Evolutionary conservation across 2,329 filamentous ascomycete genomes (phyloP).

Genomic region (Pezicula neosporulosa): DNA sequence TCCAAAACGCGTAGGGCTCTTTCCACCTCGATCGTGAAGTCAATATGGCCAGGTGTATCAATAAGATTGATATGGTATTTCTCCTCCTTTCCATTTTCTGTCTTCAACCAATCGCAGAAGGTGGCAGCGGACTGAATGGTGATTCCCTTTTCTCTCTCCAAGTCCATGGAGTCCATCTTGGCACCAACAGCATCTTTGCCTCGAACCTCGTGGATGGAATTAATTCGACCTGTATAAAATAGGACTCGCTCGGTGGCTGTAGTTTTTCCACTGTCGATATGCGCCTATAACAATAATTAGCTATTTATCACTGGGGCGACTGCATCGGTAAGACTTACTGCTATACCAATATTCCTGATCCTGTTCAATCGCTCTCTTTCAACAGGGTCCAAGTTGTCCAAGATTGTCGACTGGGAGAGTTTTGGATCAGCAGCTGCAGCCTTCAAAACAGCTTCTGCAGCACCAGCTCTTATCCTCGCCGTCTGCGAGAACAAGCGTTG

Average conservation of each 20-base stretch:
- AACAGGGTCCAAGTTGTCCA: slow-evolving; percentile 43
- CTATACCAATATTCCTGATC: slow-evolving; percentile 97
- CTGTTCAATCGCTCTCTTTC: slow-evolving; percentile 75
- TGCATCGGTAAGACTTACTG: slow-evolving; percentile 50
- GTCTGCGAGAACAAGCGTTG: slow-evolving; percentile 26
- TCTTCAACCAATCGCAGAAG: slow-evolving; percentile 95
- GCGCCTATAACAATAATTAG: slow-evolving; percentile 55
- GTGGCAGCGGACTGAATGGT: slow-evolving; percentile 98
- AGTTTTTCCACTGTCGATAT: slow-evolving; percentile 98
- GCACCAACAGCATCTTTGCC: slow-evolving; percentile 93
- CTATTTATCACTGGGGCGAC: slow-evolving; percentile 3
- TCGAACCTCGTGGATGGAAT: slow-evolving; percentile 93
- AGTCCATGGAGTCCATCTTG: slow-evolving; percentile 99
- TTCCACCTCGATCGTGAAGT: slow-evolving; percentile 99
- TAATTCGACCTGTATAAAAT: slow-evolving; percentile 97
- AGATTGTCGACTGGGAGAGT: slow-evolving; percentile 20
- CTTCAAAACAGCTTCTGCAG: slow-evolving; percentile 21
- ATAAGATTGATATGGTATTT: slow-evolving; percentile 98
- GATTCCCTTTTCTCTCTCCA: slow-evolving; percentile 97
- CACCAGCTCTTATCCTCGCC: slow-evolving; percentile 17
- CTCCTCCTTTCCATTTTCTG: slow-evolving; percentile 77
- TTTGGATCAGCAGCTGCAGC: neutral
- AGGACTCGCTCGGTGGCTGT: slow-evolving; percentile 95
- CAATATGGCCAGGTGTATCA: slow-evolving; percentile 96
- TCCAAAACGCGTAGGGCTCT: slow-evolving; percentile 91